phyloP scores from a whole-genome alignment of 768 basidiomycete species.

The Rhizopogon rudus region DNA sequence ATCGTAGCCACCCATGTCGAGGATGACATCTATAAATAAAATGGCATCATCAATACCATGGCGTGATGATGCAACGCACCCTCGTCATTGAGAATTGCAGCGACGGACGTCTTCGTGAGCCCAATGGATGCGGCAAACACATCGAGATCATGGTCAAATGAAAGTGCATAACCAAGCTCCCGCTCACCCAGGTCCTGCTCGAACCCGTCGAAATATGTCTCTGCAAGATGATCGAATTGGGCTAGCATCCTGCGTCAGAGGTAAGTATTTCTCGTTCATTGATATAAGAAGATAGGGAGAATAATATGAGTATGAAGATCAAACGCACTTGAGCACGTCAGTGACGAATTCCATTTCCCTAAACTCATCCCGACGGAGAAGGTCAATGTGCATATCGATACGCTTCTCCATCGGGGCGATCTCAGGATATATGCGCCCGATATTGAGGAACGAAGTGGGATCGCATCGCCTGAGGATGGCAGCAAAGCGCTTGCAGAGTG shows the following conservation, averaged over 20 bases:
- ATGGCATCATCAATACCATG: neutral
- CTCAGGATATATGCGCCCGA: conserved; percentile 80
- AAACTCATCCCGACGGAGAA: conserved; percentile 85
- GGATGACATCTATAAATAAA: conserved; percentile 51
- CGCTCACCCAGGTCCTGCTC: conserved; percentile 89
- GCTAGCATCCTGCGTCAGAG: conserved; percentile 68
- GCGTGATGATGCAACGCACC: conserved; percentile 38
- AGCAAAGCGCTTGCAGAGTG: conserved; percentile 86
- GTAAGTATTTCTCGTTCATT: neutral
- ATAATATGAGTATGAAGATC: neutral
- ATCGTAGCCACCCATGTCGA: conserved; percentile 73
- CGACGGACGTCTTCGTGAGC: conserved; percentile 81
- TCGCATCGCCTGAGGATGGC: conserved; percentile 78
- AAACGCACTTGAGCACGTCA: conserved; percentile 78
- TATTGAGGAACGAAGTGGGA: conserved; percentile 79
- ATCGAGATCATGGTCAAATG: conserved; percentile 90
- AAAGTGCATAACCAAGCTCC: conserved; percentile 75
- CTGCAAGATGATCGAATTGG: conserved; percentile 89
- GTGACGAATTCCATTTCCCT: conserved; percentile 89
- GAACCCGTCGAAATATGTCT: conserved; percentile 77
- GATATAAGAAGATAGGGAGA: neutral
- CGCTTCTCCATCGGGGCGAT: conserved; percentile 86
- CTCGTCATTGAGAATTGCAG: conserved; percentile 68
- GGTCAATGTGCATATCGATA: conserved; percentile 87
- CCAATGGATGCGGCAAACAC: conserved; percentile 91